Evolutionary conservation across 441 rosid genomes (phyloP), one percentile per base, ranked within the genome.

Genomic region (Erodium moschatum): DNA sequence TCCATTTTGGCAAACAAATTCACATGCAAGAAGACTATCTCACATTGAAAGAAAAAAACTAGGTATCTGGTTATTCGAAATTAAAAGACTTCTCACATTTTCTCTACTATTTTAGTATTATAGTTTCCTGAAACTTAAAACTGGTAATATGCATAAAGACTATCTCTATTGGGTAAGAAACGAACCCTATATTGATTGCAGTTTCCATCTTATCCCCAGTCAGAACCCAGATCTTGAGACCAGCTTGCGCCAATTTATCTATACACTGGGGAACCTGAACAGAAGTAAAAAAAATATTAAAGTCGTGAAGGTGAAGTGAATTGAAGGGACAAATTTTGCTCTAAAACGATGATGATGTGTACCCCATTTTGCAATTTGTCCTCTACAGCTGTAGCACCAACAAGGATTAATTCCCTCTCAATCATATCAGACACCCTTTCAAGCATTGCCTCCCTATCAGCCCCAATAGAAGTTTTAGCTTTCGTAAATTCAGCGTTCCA

Each of bases 201-300:
- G 93, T 88, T 74, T 88, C 93, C 93, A 88, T 88, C 73, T 88
- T 86, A 69, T 88, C 93, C 67, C 90, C 90, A 6, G 93, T 88
- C 75, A 88, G 73, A 74, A 88, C 90, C 93, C 93, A 88, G 70
- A 88, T 81, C 76, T 88, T 86, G 6, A 88, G 86, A 67, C 93
- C 93, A 16, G 93, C 93, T 81, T 88, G 93, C 46, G 93, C 89
- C 77, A 88, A 90, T 65, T 84, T 88, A 80, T 88, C 93, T 24
- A 88, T 88, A 80, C 93, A 88, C 69, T 86, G 86, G 0, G 93
- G 90, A 74, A 88, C 90, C 92, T 87, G 42, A 42, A 66, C 35
- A 72, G 44, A 64, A 68, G 9, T 60, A 58, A 33, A 33, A 31
- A 35, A 11, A 64, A 0, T 24, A 24, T 24, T 24, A n/a, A n/a